Evolutionary conservation across 2,329 filamentous ascomycete species (phyloP), one percentile per base, ranked within the genome.

Genomic region (Penicillium nordicum): DNA sequence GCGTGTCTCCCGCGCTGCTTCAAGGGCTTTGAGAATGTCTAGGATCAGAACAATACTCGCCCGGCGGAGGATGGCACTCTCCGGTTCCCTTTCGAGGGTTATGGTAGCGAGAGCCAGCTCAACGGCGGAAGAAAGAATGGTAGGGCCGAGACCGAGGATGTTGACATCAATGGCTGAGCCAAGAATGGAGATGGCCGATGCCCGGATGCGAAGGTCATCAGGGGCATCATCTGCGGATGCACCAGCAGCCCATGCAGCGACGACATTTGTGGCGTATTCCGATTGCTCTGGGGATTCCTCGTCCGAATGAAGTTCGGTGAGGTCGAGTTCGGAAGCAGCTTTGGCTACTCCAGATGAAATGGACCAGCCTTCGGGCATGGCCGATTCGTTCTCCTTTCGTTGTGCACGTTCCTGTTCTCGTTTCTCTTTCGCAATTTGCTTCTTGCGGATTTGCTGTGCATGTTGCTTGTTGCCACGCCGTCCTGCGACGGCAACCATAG

Each of bases 171-270:
- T 67, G 0, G 74, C 74, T 1, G 72, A 74, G 4, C 74, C 74
- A 5, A 78, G 68, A 30, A 78, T 73, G 2, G 76, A 78, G 4
- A 78, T 64, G 14, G 76, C 76, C 1, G 76, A 78, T n/a, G 75
- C 68, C 4, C 76, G 71, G 1, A 72, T 64, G 12, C 76, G 75
- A 1, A 78, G 67, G 53, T 78, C 76, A 51, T 78, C 76, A n/a
- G 75, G 74, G 25, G 75, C 69, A 23, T 69, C 63, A 48, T 77
- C 74, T 9, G 66, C 60, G 1, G 67, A 57, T 4, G 74, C 68
- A 18, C 75, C 75, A 3, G 72, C 69, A 4, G 72, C 74, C 75
- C 75, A 77, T 27, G 74, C 70, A n/a, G 72, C 63, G 14, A 77
- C 57, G 8, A 77, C 73, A 40, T 72, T 75, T 2, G 69, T 68